Base-by-base conservation (phyloP, 345 rosid species). In the Carallia pectinifolia region DNA sequence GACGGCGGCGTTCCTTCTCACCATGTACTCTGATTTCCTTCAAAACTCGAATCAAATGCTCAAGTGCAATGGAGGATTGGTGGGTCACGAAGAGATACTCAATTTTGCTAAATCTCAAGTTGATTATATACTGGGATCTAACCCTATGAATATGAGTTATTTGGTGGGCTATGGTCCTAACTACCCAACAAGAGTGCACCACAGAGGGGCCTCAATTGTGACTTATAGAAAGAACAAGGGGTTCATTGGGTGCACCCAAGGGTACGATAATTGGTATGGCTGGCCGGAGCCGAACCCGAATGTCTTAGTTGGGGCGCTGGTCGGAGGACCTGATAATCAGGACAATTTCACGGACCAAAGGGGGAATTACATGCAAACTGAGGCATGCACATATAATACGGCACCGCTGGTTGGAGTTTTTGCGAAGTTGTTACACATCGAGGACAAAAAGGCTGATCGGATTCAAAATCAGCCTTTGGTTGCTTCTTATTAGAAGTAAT, bases 231-330 rank as follows among this genome's bases (percentile, higher is more conserved):
- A 85, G 77, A 77, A 83, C 58, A 88, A 86, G 64, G 99, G 87
- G 72, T 95, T 95, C 80, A 95, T 95, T 17, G 99, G 99, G 80
- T 95, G 99, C 81, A 95, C 96, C 7, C 97, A 95, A 73, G 99
- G 99, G 54, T 90, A 87, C 66, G 82, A 92, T 44, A 73, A 74
- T 50, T 89, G 89, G 90, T 89, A 72, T 63, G 63, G 65, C 2
- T 70, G 78, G 62, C 55, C 36, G 3, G 71, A 40, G 37, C 79
- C 84, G 0, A 89, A 89, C 83, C 92, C 90, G 1, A 85, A 87
- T 54, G 84, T 76, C 56, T 18, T 85, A 16, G 68, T 79, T 7
- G 90, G 95, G 53, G 91, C 89, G 12, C 77, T 89, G 1, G 95
- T 85, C 5, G 95, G 95, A 18, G 95, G 95, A 15, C 95, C 95